Evolutionary conservation across 108 stramenopile genomes (phyloP).

Genomic region (Skeletonema potamos): DNA sequence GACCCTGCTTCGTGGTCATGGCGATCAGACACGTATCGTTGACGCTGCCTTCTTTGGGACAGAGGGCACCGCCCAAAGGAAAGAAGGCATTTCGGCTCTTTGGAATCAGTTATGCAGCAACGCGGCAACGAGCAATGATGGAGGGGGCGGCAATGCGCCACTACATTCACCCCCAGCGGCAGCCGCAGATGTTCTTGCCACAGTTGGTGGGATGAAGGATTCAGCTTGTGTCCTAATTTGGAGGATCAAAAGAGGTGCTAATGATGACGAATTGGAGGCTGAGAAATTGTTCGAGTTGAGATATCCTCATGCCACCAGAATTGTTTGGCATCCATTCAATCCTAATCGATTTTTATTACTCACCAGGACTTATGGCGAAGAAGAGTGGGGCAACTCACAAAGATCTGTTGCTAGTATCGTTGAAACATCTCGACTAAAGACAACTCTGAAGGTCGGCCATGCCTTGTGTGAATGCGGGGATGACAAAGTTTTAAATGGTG

Average conservation of each 20-base stretch:
- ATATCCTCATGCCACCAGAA: slow-evolving; percentile 9
- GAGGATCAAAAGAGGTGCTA: slow-evolving; percentile 14
- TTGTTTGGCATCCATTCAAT: slow-evolving; percentile 87
- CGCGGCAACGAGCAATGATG: slow-evolving; percentile 52
- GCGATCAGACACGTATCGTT: slow-evolving; percentile 8
- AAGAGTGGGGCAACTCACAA: neutral
- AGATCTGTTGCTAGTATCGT: slow-evolving; percentile 63
- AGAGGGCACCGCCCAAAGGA: slow-evolving; percentile 1
- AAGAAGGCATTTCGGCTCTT: slow-evolving; percentile 7
- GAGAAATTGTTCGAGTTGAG: slow-evolving; percentile 65
- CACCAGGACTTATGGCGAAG: neutral
- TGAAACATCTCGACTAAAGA: slow-evolving; percentile 63
- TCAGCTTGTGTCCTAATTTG: slow-evolving; percentile 45
- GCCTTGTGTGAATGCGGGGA: slow-evolving; percentile 37
- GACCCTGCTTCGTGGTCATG: slow-evolving; percentile 70
- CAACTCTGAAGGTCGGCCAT: slow-evolving; percentile 10
- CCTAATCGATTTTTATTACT: slow-evolving; percentile 67
- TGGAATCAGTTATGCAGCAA: slow-evolving; percentile 20
- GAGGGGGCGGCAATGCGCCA: slow-evolving; percentile 40
- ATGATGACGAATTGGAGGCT: slow-evolving; percentile 37
- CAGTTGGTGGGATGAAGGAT: slow-evolving; percentile 35
- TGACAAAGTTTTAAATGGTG: slow-evolving; percentile 46
- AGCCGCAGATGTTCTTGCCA: slow-evolving; percentile 35
- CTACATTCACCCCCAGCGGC: slow-evolving; percentile 23
- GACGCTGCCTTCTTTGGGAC: slow-evolving; percentile 44